phyloP scores from a whole-genome alignment of 805 yeast species.

The Zygoascus bituminiphila region DNA sequence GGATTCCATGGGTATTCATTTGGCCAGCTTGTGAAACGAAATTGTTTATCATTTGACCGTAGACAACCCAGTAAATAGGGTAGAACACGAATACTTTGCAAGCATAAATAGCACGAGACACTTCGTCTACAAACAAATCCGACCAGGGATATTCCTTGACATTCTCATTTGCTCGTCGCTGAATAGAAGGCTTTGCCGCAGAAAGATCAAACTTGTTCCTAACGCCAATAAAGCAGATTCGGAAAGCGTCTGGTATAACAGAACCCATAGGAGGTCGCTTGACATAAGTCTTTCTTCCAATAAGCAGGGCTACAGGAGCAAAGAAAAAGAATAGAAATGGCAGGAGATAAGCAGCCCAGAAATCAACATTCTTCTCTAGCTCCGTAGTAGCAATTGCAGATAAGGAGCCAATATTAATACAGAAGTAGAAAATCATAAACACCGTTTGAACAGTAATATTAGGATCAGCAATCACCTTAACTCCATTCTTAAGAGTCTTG shows the following conservation, averaged over 20 bases:
- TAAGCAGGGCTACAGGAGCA: constrained; percentile 43
- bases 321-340: constrained; percentile 63
- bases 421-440: constrained; percentile 67
- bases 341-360: constrained; percentile 59
- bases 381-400: constrained; percentile 72
- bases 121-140: constrained; percentile 68
- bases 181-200: constrained; percentile 49
- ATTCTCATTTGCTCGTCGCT: constrained; percentile 34
- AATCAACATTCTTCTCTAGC: constrained; percentile 54
- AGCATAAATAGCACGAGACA: constrained; percentile 53
- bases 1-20: constrained; percentile 68
- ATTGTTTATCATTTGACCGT: constrained; percentile 65
- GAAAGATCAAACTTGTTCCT: constrained; percentile 43
- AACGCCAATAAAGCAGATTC: constrained; percentile 36
- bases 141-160: constrained; percentile 41
- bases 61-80: constrained; percentile 68
- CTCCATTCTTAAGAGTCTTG: constrained; percentile 49
- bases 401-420: constrained; percentile 68
- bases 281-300: constrained; percentile 48
- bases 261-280: constrained; percentile 55
- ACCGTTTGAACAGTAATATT: constrained; percentile 63
- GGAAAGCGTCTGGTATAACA: constrained; percentile 48
- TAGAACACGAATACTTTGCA: constrained; percentile 66
- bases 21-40: constrained; percentile 67
- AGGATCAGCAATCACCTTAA: constrained; percentile 61